Conservation (phyloP, 129 eudicot species). For the Chrysanthemum seticuspe region DNA sequence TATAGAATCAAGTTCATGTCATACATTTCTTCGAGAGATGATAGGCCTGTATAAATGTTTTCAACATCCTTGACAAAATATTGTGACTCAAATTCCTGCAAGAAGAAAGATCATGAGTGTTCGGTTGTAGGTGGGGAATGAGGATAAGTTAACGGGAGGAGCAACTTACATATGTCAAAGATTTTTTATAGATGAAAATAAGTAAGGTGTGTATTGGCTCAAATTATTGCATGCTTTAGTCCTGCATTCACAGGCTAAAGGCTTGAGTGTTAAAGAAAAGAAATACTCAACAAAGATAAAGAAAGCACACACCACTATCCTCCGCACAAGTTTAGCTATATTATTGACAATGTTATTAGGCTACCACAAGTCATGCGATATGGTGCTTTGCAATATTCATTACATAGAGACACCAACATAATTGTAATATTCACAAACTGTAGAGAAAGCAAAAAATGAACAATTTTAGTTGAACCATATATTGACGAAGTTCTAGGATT, state of each 20-base stretch:
- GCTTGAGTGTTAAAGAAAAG: neutral
- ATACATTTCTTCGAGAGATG: conserved; percentile 66
- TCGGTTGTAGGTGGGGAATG: conserved; percentile 10
- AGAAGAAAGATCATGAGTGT: conserved; percentile 21
- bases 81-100: conserved; percentile 95
- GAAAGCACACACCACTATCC: too few species aligned
- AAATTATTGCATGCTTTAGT: conserved; percentile 77
- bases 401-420: neutral
- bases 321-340: too few species aligned
- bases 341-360: too few species aligned
- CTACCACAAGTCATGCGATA: too few species aligned
- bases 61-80: conserved; percentile 62
- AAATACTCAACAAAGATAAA: neutral
- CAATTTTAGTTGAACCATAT: neutral
- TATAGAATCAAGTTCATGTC: conserved; percentile 18
- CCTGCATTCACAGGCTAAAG: conserved; percentile 39
- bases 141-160: neutral
- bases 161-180: conserved; percentile 73
- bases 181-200: conserved; percentile 51
- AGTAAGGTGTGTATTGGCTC: conserved; percentile 60
- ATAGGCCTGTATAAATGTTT: conserved; percentile 65
- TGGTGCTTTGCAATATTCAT: neutral
- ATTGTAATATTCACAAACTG: conserved; percentile 8
- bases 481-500: neutral
- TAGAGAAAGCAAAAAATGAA: conserved; percentile 1